Evolutionary conservation across 1,139 yeast species (phyloP).

Genomic region (Spathaspora sp.): DNA sequence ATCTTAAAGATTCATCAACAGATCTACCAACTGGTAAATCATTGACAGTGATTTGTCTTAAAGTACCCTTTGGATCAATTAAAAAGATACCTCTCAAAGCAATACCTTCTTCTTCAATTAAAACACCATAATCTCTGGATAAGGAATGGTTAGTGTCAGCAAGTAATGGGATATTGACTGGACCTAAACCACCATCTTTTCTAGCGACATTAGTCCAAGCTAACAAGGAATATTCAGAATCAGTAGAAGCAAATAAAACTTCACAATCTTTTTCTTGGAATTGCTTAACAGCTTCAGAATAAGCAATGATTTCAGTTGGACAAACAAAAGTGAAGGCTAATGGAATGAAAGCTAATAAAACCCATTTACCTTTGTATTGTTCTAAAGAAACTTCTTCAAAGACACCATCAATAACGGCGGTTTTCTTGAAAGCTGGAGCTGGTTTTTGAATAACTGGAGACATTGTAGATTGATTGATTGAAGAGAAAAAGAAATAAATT

Average conservation of each 20-base stretch:
- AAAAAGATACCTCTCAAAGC: conserved; percentile 97
- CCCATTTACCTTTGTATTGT: conserved; percentile 98
- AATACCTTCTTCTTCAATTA: conserved; percentile 92
- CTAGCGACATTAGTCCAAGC: conserved; percentile 98
- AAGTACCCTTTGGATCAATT: conserved; percentile 91
- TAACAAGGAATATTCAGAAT: conserved; percentile 93
- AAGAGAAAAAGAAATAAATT: not conserved
- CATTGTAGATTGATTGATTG: conserved; percentile 43
- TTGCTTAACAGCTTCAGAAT: conserved; percentile 90
- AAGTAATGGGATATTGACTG: conserved; percentile 87
- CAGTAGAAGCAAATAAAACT: conserved; percentile 94
- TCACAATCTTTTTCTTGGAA: conserved; percentile 85
- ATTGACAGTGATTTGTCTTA: conserved; percentile 96
- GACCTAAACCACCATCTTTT: conserved; percentile 98
- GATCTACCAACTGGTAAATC: conserved; percentile 99
- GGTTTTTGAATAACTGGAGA: conserved; percentile 89
- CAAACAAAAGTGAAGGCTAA: conserved; percentile 98
- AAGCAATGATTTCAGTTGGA: conserved; percentile 98
- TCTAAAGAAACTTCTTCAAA: conserved; percentile 94
- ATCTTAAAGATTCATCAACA: conserved; percentile 95
- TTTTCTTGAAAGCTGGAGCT: conserved; percentile 94
- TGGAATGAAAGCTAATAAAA: conserved; percentile 93
- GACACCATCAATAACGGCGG: conserved; percentile 94
- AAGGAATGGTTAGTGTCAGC: conserved; percentile 97
- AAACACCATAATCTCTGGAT: conserved; percentile 94